Conservation (phyloP, 1,284 basidiomycete genomes). For the Tausonia pullulans region DNA sequence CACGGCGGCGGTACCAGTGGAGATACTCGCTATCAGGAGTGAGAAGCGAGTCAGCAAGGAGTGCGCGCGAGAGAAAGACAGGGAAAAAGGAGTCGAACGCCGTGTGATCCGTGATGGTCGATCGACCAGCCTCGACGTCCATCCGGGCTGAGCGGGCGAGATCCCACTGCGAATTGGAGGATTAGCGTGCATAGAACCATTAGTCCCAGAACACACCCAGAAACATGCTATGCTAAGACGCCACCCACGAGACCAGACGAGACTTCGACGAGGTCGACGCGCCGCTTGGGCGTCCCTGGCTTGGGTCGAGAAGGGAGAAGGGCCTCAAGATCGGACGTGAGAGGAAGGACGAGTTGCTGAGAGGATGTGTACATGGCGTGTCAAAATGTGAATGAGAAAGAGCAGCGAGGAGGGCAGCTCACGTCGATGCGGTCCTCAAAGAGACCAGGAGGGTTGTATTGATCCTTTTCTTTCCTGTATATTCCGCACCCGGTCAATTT, state of each 20-base stretch:
- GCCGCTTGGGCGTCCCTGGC: neutral
- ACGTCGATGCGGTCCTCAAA: constrained; percentile 14
- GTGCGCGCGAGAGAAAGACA: too few relatives aligned
- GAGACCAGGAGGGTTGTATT: constrained; percentile 7
- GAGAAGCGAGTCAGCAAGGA: too few relatives aligned
- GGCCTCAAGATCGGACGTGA: neutral
- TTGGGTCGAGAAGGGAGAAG: constrained; percentile 4
- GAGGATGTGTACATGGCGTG: too few relatives aligned
- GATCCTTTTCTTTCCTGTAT: constrained; percentile 13
- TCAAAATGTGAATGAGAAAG: too few relatives aligned
- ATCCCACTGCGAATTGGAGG: constrained; percentile 6
- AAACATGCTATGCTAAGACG: too few relatives aligned
- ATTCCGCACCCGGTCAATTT: neutral
- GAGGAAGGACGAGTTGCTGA: neutral
- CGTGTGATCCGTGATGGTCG: constrained; percentile 13
- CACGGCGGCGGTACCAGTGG: neutral
- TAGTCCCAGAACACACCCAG: too few relatives aligned
- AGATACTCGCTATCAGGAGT: neutral
- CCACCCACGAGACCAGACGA: constrained; percentile 11
- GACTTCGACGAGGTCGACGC: constrained; percentile 17
- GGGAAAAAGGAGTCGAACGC: too few relatives aligned
- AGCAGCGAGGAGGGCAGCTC: neutral
- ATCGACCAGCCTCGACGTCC: constrained; percentile 5
- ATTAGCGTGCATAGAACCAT: too few relatives aligned
- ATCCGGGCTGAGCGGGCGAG: constrained; percentile 13